These are phyloP conservation scores for Penicillium bovifimosum DNA, from an alignment of 495 filamentous ascomycete genomes.

Conservation along the genomic window DNA sequence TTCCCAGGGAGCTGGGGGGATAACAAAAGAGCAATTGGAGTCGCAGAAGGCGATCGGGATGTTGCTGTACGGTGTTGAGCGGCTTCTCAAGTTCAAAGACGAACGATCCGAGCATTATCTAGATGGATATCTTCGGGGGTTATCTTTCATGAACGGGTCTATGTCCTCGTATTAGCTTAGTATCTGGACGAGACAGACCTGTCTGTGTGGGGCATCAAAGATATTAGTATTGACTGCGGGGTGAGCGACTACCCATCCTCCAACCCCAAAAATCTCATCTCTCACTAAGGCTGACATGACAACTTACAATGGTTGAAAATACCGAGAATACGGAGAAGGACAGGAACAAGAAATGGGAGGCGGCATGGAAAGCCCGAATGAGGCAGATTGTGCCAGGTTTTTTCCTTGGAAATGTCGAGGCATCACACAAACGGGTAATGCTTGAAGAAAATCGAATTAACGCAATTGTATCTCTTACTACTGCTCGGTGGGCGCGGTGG, in stretches of 20 bases:
- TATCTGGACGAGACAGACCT: not conserved
- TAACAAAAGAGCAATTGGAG: constrained; percentile 13
- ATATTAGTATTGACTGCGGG: too few species aligned
- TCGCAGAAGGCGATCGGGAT: constrained; percentile 14
- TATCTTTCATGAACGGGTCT: constrained; percentile 8
- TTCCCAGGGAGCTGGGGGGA: not conserved
- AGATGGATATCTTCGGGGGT: constrained; percentile 12
- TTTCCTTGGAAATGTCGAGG: constrained; percentile 30
- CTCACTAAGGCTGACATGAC: too few species aligned
- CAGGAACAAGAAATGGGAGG: constrained; percentile 17
- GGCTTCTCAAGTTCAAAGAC: constrained; percentile 17
- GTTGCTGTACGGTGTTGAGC: constrained; percentile 11
- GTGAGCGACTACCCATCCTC: too few species aligned
- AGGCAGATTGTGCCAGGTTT: constrained; percentile 34
- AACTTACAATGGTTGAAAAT: too few species aligned
- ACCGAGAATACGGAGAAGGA: not conserved
- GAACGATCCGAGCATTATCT: constrained; percentile 15
- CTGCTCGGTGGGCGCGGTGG: constrained; percentile 24
- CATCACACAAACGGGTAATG: constrained; percentile 21
- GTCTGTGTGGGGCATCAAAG: too few species aligned
- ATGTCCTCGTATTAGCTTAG: constrained; percentile 6
- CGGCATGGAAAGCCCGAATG: constrained; percentile 18
- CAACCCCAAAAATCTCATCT: too few species aligned
- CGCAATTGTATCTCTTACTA: constrained; percentile 32
- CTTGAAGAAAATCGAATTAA: constrained; percentile 29